Evolutionary conservation across 495 filamentous ascomycete genomes (phyloP).

Genomic region (Copromyces sp.): DNA sequence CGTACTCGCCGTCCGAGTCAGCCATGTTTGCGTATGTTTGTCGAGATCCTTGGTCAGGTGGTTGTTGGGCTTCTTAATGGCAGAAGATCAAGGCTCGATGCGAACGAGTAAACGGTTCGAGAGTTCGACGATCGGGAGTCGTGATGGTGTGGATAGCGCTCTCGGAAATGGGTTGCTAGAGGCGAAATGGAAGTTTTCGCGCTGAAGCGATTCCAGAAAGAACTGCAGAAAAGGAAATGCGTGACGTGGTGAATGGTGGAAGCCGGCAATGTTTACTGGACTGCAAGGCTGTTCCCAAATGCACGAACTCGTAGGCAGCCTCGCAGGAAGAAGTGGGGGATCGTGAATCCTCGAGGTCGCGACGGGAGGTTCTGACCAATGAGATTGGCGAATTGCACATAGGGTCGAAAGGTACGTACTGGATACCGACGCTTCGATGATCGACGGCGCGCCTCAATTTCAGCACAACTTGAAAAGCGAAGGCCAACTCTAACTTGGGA

Average conservation of each 20-base stretch:
- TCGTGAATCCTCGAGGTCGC: neutral
- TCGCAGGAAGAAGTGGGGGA: neutral
- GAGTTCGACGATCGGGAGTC: neutral
- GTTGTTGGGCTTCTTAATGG: neutral
- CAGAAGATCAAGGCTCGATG: neutral
- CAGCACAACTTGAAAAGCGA: neutral
- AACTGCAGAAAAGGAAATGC: neutral
- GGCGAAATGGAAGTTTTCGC: neutral
- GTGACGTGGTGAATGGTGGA: neutral
- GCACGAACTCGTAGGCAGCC: neutral
- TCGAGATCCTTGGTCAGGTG: neutral
- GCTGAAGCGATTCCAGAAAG: neutral
- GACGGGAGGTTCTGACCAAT: neutral
- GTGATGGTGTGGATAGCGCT: neutral
- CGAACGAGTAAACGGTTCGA: neutral
- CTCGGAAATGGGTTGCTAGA: neutral
- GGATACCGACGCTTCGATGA: neutral
- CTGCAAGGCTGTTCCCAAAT: neutral
- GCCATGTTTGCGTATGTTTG: conserved; percentile 39
- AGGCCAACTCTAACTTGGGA: neutral
- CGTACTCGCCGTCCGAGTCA: conserved; percentile 77
- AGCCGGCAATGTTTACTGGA: neutral
- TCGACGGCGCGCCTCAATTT: neutral
- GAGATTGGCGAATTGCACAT: neutral
- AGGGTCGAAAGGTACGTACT: neutral